These are phyloP conservation scores for Plantago rigida DNA, from an alignment of 305 asterid genomes.

Conservation along the genomic window DNA sequence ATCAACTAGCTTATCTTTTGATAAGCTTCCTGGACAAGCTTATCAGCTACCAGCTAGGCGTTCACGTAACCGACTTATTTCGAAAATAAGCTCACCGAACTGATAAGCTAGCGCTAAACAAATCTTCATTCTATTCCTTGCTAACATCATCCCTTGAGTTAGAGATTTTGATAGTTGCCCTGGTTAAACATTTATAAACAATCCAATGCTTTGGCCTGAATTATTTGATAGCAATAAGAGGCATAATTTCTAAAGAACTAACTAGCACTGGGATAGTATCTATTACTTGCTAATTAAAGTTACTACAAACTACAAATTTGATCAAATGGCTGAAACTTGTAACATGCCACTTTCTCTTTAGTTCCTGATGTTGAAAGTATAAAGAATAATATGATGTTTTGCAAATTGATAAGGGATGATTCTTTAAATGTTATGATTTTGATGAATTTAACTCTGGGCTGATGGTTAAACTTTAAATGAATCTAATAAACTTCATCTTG, in stretches of 20 bases:
- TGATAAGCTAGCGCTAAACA: no score
- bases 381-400: neutral
- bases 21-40: no score
- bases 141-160: neutral
- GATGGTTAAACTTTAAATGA: constrained; percentile 10
- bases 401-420: neutral
- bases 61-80: no score
- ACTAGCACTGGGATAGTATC: no score
- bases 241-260: no score
- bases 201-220: neutral
- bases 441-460: constrained; percentile 13
- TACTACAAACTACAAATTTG: no score
- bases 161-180: neutral
- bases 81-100: no score
- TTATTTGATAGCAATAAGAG: neutral
- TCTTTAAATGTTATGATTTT: constrained; percentile 1
- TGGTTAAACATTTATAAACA: neutral
- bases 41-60: no score
- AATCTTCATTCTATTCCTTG: neutral
- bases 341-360: neutral
- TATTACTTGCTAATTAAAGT: no score
- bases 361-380: neutral
- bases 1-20: no score
- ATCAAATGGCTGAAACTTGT: neutral
- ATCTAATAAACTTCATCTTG: neutral